Evolutionary conservation across 306 rosid genomes (phyloP).

Genomic region (Lathyrus sativus): DNA sequence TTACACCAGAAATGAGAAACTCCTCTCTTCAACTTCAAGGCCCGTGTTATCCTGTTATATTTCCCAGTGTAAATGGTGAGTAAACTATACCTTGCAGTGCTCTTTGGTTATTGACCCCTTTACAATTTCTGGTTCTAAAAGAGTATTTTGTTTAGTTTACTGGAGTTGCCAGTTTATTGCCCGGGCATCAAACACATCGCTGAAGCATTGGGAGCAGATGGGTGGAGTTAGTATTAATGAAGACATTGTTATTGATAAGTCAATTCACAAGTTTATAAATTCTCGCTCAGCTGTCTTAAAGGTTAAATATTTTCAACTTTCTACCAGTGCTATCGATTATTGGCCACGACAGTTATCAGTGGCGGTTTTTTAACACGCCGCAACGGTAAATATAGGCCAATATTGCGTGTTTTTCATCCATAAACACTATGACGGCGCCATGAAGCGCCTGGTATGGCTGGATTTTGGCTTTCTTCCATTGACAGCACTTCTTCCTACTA

Average conservation of each 20-base stretch:
- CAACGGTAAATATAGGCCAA: too few relatives aligned
- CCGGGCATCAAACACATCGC: slow-evolving; percentile 75
- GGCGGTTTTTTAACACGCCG: too few relatives aligned
- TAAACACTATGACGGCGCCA: too few relatives aligned
- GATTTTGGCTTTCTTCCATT: too few relatives aligned
- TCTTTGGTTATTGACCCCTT: neutral
- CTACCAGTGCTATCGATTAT: too few relatives aligned
- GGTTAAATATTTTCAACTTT: neutral
- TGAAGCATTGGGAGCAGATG: slow-evolving; percentile 94
- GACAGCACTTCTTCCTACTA: neutral
- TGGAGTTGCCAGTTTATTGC: slow-evolving; percentile 98
- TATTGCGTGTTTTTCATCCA: too few relatives aligned
- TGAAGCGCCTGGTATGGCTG: too few relatives aligned
- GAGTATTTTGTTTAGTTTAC: slow-evolving; percentile 55
- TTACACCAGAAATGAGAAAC: slow-evolving; percentile 91
- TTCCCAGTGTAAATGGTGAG: slow-evolving; percentile 94
- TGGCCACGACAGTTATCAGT: too few relatives aligned
- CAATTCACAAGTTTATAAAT: slow-evolving; percentile 83
- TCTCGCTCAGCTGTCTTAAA: slow-evolving; percentile 75
- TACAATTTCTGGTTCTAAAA: neutral
- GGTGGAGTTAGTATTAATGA: slow-evolving; percentile 83
- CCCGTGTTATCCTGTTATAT: slow-evolving; percentile 96
- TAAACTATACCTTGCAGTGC: slow-evolving; percentile 23
- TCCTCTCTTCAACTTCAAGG: slow-evolving; percentile 95
- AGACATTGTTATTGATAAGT: slow-evolving; percentile 79